Evolutionary conservation across 2,329 filamentous ascomycete species (phyloP), one percentile per base, ranked within the genome.

Genomic region (Epichloe uncinata): DNA sequence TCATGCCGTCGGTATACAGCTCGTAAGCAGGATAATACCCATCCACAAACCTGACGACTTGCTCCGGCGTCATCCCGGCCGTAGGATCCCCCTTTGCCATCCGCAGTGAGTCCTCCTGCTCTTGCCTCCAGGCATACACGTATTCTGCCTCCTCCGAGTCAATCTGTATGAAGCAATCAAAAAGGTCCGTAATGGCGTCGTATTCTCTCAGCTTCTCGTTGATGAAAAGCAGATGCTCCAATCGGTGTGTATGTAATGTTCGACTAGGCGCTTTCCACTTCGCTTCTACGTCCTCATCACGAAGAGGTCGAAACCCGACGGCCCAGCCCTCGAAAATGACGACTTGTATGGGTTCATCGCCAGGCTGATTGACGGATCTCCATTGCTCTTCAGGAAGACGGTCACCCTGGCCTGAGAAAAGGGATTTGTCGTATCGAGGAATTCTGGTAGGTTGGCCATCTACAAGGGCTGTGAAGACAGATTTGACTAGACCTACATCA

Each of bases 301-400:
- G 58, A 12, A 90, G 66, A 0, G 84, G 66, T 5, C 82, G 79
- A 68, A 95, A 95, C 3, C 88, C 90, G 12, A 95, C 81, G 64
- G 85, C 93, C 90, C 89, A 95, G 16, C 90, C 89, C 65, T 96
- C 89, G 55, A 95, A 82, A 47, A 95, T 78, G 22, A 95, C 75
- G 6, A 91, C 79, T 22, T 77, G 66, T 22, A 77, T 66, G n/a
- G 65, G 70, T 2, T 61, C 64, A 48, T 77, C 71, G 8, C 73
- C 74, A 0, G 65, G 67, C 43, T 63, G 67, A 56, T 80, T 79
- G 52, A 84, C 73, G 12, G 61, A 60, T 30, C 73, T 68, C 86
- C 88, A 94, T 44, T 73, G 61, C 11, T 66, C 68, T 50, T 76
- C 67, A 0, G 83, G 78, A 1, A 78, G 71, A 46, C 89, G 82